phyloP scores from a whole-genome alignment of 441 rosid species.

The Breynia disticha region DNA sequence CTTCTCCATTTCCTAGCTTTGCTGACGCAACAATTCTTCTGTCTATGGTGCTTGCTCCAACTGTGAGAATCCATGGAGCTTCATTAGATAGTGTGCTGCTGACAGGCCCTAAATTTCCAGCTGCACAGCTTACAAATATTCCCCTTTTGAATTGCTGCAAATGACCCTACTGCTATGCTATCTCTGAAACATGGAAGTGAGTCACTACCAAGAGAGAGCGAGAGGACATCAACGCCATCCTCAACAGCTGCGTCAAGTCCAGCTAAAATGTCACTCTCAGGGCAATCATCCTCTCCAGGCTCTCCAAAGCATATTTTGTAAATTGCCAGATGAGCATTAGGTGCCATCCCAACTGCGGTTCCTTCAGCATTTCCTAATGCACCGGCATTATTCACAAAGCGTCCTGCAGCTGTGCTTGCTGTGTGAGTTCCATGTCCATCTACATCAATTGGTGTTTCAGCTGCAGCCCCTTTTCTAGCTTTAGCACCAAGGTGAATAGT shows the following conservation, averaged over 20 bases:
- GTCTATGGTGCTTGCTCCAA: slow-evolving; percentile 43
- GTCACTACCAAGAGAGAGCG: slow-evolving; percentile 19
- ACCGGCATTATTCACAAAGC: slow-evolving; percentile 13
- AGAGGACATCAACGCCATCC: slow-evolving; percentile 27
- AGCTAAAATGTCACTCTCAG: slow-evolving; percentile 21
- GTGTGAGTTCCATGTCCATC: slow-evolving; percentile 41
- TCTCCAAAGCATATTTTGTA: slow-evolving; percentile 24
- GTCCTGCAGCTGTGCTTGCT: slow-evolving; percentile 32
- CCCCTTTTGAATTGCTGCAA: slow-evolving; percentile 35
- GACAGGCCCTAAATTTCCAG: slow-evolving; percentile 36
- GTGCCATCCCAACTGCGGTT: slow-evolving; percentile 22
- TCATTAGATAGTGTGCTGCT: slow-evolving; percentile 27
- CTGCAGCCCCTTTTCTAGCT: slow-evolving; percentile 12
- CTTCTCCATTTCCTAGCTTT: slow-evolving; percentile 34
- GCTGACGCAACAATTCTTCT: slow-evolving; percentile 27
- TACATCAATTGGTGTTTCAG: slow-evolving; percentile 22
- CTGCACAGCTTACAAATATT: slow-evolving; percentile 36
- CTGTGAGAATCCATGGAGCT: slow-evolving; percentile 48
- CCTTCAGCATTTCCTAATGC: slow-evolving; percentile 20
- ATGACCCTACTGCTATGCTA: slow-evolving; percentile 24
- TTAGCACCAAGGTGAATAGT: slow-evolving; percentile 17
- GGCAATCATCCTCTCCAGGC: slow-evolving; percentile 15
- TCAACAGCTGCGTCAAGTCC: slow-evolving; percentile 20
- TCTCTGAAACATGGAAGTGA: slow-evolving; percentile 27
- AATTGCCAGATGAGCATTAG: slow-evolving; percentile 22